Evolutionary conservation across 345 rosid species (phyloP), one percentile per base, ranked within the genome.

Genomic region (Eutrema heterophyllum): DNA sequence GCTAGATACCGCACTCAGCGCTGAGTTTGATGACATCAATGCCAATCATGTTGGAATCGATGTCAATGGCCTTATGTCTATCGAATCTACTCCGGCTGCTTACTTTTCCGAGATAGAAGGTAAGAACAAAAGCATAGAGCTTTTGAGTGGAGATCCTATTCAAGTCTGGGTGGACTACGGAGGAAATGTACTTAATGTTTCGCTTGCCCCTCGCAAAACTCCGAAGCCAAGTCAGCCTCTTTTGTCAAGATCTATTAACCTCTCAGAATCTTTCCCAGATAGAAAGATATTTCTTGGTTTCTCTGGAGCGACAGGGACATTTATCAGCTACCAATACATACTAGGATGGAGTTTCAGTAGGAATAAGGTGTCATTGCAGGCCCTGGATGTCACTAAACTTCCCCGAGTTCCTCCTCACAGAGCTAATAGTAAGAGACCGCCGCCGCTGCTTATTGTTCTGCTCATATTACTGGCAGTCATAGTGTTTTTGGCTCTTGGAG

Each of bases 21-120:
- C 57, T 4, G 91, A 88, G 49, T 86, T 84, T 18, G 29, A 70
- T 1, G 92, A 87, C 51, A 77, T 75, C 21, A 9, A 83, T 40
- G 73, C 38, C 21, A 88, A 87, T 53, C 96, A 85, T 71, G 88
- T 90, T 8, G 88, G 89, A 18, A 80, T 90, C n/a, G 86, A 90
- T 65, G 78, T 86, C 44, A 88, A 82, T 41, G 35, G 72, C 36
- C 69, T 86, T 49, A 12, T 1, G 5, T 91, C 96, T 9, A 41
- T 48, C 0, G 9, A 9, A 10, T 75, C 87, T 16, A 30, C 72
- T 46, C 14, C 83, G 0, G 85, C 89, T 4, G 63, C 78, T 11
- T 91, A 86, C 51, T 75, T 71, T 44, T 82, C 70, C 5, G 62
- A 70, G 13, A 8, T 16, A 3, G 68, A 65, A 13, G 71, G 70